Base-by-base conservation (phyloP, 208 protist genomes). In the Herpetomonas tarakana region DNA sequence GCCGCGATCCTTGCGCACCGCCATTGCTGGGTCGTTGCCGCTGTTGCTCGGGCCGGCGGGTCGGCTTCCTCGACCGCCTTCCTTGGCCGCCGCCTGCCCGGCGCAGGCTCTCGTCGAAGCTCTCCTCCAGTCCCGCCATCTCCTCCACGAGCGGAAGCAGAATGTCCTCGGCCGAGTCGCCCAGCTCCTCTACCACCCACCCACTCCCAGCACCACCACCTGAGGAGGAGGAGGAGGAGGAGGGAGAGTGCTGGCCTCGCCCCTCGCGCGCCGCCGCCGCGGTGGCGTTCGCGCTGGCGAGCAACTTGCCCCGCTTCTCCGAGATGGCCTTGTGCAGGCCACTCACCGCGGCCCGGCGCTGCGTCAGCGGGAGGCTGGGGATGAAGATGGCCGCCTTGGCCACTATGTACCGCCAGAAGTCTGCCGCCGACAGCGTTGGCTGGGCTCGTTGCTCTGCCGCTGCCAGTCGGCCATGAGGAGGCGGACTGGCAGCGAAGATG, bases 321-420 rank as follows among this genome's bases (percentile, higher is more conserved):
- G 57, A 52, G 27, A 93, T 62, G 27, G 77, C 74, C 24, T 77
- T 45, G 30, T 86, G 54, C 4, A 93, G 60, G 22, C 52, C 54
- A 19, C 49, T 55, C 53, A 81, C 88, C 7, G 83, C 74, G 1
- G 68, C 39, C 7, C 80, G 71, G 0, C 86, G 76, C 52, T 87
- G 70, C 29, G 39, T 38, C 7, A 71, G 64, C 0, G 82, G 53
- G 21, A 89, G 46, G 50, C 46, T 76, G 1, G 80, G 81, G 30
- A 91, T 71, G 61, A 93, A 93, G 25, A 93, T 83, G 58, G 76
- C 82, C 25, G 83, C 78, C 55, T 93, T 93, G 58, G 83, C 52
- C 7, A 93, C 66, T 9, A 93, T 66, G 51, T 83, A 93, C 18
- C 64, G 60, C 87, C 87, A 93, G 31, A 93, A 72, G 14, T 85